These are phyloP conservation scores for Lichtheimia ornata DNA, from an alignment of 371 early-diverging fungal genomes.

Conservation along the genomic window DNA sequence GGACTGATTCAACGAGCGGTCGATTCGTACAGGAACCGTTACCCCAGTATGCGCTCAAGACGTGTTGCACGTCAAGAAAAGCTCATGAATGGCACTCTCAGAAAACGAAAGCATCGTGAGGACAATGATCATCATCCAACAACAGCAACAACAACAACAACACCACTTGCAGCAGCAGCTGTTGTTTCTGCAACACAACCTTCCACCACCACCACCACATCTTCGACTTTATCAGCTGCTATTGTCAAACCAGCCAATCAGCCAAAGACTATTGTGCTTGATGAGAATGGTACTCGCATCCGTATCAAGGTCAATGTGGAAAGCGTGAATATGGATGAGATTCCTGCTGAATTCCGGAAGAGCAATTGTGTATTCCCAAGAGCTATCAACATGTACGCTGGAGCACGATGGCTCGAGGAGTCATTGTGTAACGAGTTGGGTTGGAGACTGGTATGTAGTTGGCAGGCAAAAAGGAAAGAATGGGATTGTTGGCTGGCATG, in stretches of 20 bases:
- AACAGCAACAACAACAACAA: background rate
- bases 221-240: constrained; percentile 32
- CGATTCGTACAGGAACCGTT: constrained; percentile 89
- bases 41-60: constrained; percentile 79
- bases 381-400: constrained; percentile 23
- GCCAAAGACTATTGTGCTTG: constrained; percentile 49
- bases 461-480: background rate
- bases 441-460: constrained; percentile 46
- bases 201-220: constrained; percentile 31
- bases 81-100: constrained; percentile 52
- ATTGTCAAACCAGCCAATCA: constrained; percentile 39
- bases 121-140: constrained; percentile 8
- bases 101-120: constrained; percentile 46
- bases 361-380: constrained; percentile 46
- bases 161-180: background rate
- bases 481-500: constrained; percentile 3
- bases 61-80: constrained; percentile 85
- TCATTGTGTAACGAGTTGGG: constrained; percentile 50
- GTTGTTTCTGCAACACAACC: constrained; percentile 7
- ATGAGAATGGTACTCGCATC: constrained; percentile 34
- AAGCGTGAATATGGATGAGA: constrained; percentile 40
- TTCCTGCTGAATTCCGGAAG: constrained; percentile 38
- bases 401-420: constrained; percentile 39
- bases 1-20: constrained; percentile 96
- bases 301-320: constrained; percentile 49